A percentile compares a stretch with the other conserved stretches of the same genome.
These are phyloP conservation scores for Solanum rostratum DNA, from an alignment of 257 asterid genomes.

Conservation along the genomic window DNA sequence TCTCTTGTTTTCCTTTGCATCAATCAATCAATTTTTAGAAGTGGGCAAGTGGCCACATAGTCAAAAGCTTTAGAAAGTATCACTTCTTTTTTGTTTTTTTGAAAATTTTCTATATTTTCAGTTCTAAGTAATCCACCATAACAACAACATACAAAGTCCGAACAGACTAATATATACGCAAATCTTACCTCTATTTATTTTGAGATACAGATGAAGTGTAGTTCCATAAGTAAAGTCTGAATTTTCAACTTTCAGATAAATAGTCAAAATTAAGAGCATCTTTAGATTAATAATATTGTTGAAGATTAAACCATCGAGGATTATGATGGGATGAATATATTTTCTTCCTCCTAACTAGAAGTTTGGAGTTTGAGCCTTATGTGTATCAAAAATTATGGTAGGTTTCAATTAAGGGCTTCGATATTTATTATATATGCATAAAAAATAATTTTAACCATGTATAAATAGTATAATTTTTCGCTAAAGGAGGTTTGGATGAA, in stretches of 20 bases:
- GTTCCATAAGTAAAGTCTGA: not conserved
- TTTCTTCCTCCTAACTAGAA: not conserved
- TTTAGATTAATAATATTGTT: not conserved
- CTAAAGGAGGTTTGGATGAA: too few species aligned
- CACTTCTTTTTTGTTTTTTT: not conserved
- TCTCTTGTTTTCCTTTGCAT: conserved; percentile 12
- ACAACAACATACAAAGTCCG: not conserved
- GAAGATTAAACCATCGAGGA: not conserved
- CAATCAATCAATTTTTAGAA: conserved; percentile 14
- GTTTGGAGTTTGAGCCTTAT: not conserved
- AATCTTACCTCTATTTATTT: too few species aligned
- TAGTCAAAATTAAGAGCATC: not conserved
- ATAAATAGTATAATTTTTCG: too few species aligned
- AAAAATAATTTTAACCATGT: too few species aligned
- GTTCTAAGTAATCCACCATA: not conserved
- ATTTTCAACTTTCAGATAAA: not conserved
- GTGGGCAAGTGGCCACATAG: conserved; percentile 12
- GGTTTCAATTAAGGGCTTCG: too few species aligned
- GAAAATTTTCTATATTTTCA: not conserved
- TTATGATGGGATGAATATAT: not conserved
- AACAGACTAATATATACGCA: not conserved
- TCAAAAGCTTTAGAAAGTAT: not conserved
- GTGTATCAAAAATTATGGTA: not conserved
- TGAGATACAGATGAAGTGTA: not conserved
- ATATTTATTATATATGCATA: too few species aligned